phyloP scores from a whole-genome alignment of 495 filamentous ascomycete species.

The Xylaria nigripes region DNA sequence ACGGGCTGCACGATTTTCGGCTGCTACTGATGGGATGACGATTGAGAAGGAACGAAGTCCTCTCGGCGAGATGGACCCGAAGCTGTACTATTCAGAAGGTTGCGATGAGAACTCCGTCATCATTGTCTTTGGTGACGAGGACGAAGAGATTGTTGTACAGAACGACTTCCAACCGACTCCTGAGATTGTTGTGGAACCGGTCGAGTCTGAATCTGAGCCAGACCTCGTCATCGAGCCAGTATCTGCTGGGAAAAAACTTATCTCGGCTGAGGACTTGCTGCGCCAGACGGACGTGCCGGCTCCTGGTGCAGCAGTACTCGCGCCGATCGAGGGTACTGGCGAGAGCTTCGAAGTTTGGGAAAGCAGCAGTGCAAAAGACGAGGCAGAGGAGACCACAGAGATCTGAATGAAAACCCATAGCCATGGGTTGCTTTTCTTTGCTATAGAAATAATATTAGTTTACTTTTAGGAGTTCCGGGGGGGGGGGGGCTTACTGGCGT shows the following conservation, averaged over 20 bases:
- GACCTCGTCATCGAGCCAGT: not conserved
- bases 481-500: conserved; percentile 6
- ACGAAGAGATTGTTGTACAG: conserved; percentile 22
- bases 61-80: conserved; percentile 59
- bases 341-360: conserved; percentile 58
- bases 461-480: conserved; percentile 5
- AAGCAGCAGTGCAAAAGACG: conserved; percentile 51
- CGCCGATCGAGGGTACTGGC: conserved; percentile 44
- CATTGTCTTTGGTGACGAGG: conserved; percentile 51
- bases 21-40: conserved; percentile 33
- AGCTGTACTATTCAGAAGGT: conserved; percentile 65
- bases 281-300: conserved; percentile 29
- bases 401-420: conserved; percentile 7
- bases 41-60: conserved; percentile 53
- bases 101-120: conserved; percentile 54
- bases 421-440: not conserved
- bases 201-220: conserved; percentile 19
- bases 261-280: conserved; percentile 43
- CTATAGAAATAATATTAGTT: conserved; percentile 12
- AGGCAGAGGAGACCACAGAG: conserved; percentile 14
- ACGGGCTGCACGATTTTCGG: conserved; percentile 11
- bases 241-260: conserved; percentile 12
- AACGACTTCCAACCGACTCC: conserved; percentile 27
- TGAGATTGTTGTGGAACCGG: conserved; percentile 20
- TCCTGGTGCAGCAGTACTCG: conserved; percentile 36